Evolutionary conservation across 768 basidiomycete genomes (phyloP).

Genomic region (Kwoniella europaea): DNA sequence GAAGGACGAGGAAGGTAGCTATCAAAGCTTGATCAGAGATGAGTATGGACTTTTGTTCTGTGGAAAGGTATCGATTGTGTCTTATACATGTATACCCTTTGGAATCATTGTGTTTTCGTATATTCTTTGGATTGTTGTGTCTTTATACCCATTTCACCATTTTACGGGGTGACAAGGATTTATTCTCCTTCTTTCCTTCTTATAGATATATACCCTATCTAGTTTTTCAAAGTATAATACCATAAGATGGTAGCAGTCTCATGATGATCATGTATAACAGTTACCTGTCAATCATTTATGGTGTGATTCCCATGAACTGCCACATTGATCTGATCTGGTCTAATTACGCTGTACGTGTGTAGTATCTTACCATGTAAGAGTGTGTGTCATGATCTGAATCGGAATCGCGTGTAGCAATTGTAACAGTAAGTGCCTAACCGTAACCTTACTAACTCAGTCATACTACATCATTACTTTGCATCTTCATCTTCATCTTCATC

Average conservation of each 20-base stretch:
- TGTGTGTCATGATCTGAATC: background rate
- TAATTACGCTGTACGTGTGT: background rate
- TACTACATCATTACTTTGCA: background rate
- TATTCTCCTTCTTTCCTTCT: background rate
- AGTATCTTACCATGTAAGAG: too few relatives aligned
- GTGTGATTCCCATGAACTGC: background rate
- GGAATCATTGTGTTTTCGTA: background rate
- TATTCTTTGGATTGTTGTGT: background rate
- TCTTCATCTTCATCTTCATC: background rate
- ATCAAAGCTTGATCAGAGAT: constrained; percentile 13
- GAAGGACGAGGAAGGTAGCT: constrained; percentile 13
- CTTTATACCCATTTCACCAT: background rate
- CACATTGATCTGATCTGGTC: too few relatives aligned
- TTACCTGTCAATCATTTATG: background rate
- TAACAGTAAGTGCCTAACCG: background rate
- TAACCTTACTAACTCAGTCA: background rate
- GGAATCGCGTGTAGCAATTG: background rate
- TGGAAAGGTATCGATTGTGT: background rate
- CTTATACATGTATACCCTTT: background rate
- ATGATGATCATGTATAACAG: background rate
- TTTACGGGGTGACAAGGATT: background rate
- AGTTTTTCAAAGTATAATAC: background rate
- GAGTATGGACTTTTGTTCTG: background rate
- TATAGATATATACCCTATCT: background rate
- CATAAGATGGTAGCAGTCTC: background rate